These are phyloP conservation scores for Alternaria conjuncta DNA, from an alignment of 2,329 filamentous ascomycete genomes.

Conservation along the genomic window DNA sequence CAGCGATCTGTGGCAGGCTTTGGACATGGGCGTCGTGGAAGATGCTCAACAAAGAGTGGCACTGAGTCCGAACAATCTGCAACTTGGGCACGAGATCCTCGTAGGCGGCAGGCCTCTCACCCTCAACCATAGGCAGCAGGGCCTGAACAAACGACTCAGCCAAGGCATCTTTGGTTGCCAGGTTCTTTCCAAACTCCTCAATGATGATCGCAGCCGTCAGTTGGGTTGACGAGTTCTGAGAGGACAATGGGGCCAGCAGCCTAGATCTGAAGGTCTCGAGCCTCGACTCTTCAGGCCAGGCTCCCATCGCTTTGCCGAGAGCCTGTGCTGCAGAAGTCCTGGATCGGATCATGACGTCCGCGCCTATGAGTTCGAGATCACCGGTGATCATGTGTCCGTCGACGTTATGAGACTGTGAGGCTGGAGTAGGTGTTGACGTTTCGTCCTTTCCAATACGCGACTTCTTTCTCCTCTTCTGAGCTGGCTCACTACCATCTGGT, in stretches of 20 bases:
- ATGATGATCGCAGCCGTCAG: conserved; percentile 82
- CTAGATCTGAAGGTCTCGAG: conserved; percentile 69
- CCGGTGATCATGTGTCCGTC: conserved; percentile 98
- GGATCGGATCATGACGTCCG: conserved; percentile 86
- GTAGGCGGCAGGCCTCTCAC: conserved; percentile 81
- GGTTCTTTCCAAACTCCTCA: conserved; percentile 79
- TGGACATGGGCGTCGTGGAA: conserved; percentile 72
- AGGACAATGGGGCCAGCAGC: conserved; percentile 71
- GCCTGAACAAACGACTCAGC: conserved; percentile 66
- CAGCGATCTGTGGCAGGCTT: conserved; percentile 80
- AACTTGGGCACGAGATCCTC: conserved; percentile 89
- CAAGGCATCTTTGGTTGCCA: conserved; percentile 54
- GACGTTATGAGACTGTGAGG: conserved; percentile 79
- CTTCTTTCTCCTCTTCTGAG: conserved; percentile 81
- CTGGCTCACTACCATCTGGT: conserved; percentile 53
- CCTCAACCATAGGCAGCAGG: conserved; percentile 78
- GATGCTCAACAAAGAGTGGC: conserved; percentile 84
- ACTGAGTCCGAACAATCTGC: conserved; percentile 88
- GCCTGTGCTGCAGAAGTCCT: conserved; percentile 87
- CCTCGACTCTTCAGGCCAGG: conserved; percentile 68
- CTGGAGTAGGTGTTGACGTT: conserved; percentile 57
- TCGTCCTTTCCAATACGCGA: conserved; percentile 76
- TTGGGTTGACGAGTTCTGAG: conserved; percentile 83
- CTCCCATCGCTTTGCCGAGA: conserved; percentile 81
- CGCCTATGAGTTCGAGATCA: conserved; percentile 91